These are phyloP conservation scores for Pharus latifolius DNA, from an alignment of 176 grass and related monocot species.

Conservation along the genomic window DNA sequence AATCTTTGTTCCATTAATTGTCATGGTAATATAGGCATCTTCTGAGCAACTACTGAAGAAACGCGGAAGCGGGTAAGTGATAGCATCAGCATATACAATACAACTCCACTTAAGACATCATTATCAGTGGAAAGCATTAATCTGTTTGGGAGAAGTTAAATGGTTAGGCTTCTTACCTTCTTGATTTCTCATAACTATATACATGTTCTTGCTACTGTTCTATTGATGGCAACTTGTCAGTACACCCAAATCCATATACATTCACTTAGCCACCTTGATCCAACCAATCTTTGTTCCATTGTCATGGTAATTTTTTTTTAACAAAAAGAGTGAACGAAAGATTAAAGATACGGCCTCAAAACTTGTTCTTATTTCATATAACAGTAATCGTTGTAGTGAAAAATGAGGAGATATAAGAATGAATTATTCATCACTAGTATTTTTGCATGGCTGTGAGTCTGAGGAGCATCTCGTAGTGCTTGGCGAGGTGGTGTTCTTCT, in stretches of 20 bases:
- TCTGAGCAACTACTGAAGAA: neutral
- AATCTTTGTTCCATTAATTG: neutral
- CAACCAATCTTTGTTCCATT: no score
- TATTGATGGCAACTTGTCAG: constrained; percentile 11
- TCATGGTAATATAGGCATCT: neutral
- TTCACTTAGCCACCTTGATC: constrained; percentile 20
- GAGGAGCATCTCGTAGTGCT: neutral
- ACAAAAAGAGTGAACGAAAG: neutral
- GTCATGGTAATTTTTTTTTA: no score
- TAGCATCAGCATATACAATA: neutral
- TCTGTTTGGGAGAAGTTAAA: constrained; percentile 6
- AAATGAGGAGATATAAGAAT: constrained; percentile 15
- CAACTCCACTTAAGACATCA: constrained; percentile 20
- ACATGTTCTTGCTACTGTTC: neutral
- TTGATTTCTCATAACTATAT: constrained; percentile 11
- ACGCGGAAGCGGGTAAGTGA: neutral
- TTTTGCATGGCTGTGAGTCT: neutral
- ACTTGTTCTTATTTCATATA: constrained; percentile 33
- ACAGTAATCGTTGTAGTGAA: constrained; percentile 4
- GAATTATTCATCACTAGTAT: constrained; percentile 22
- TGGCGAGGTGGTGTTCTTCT: neutral
- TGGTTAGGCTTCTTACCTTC: constrained; percentile 12
- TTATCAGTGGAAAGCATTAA: constrained; percentile 41
- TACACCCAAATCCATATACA: constrained; percentile 17
- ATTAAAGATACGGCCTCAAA: neutral